Evolutionary conservation across 768 basidiomycete species (phyloP).

Genomic region (Termitomyces sp.): DNA sequence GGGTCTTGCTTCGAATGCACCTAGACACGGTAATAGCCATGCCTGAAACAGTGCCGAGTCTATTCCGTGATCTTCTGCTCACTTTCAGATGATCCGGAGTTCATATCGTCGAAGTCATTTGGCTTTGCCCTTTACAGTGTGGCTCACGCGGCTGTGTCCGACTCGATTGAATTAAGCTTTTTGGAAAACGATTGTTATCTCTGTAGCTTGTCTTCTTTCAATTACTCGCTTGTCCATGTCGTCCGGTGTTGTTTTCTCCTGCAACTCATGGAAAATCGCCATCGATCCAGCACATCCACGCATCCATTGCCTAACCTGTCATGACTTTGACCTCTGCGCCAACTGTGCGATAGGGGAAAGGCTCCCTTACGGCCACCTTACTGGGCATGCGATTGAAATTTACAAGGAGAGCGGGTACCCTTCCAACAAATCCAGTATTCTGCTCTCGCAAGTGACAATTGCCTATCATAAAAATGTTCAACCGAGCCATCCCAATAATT

Average conservation of each 20-base stretch:
- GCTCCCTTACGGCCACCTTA: constrained; percentile 5
- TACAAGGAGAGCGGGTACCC: constrained; percentile 9
- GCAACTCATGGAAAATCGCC: constrained; percentile 3
- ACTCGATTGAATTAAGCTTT: not conserved
- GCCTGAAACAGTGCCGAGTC: not conserved
- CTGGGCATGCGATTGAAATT: constrained; percentile 3
- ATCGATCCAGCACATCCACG: constrained; percentile 5
- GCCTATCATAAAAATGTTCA: not conserved
- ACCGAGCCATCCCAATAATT: not conserved
- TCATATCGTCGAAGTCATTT: not conserved
- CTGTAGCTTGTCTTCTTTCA: not conserved
- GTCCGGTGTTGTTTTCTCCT: not conserved
- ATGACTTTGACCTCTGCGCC: constrained; percentile 11
- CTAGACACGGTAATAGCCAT: not conserved
- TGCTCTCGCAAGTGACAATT: constrained; percentile 6
- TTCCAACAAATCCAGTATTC: not conserved
- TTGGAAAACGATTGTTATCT: not conserved
- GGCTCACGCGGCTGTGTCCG: not conserved
- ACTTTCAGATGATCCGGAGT: not conserved
- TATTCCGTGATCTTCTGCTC: not conserved
- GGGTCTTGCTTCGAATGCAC: not conserved
- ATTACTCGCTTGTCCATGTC: not conserved
- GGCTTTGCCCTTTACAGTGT: not conserved
- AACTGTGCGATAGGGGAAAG: constrained; percentile 9
- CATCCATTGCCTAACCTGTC: constrained; percentile 8